phyloP scores from a whole-genome alignment of 768 basidiomycete genomes.

The Lactarius vividus region DNA sequence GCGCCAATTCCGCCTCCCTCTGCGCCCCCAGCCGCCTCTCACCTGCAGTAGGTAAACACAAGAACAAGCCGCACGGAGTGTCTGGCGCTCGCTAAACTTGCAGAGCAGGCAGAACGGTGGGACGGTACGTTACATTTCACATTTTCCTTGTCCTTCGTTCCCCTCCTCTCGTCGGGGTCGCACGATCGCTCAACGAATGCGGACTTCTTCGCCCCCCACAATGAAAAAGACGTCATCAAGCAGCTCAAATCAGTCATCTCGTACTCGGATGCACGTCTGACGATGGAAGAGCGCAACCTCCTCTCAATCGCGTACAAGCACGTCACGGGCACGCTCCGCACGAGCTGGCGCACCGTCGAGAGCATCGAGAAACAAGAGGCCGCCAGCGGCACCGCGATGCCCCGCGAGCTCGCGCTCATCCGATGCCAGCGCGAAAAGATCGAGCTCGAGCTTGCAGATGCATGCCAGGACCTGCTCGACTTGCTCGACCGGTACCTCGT shows the following conservation, averaged over 20 bases:
- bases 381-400: slow-evolving; percentile 43
- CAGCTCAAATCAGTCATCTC: slow-evolving; percentile 76
- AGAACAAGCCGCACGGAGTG: slow-evolving; percentile 35
- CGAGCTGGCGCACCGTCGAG: slow-evolving; percentile 81
- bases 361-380: slow-evolving; percentile 66
- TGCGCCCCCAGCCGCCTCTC: background rate
- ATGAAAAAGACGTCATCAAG: slow-evolving; percentile 60
- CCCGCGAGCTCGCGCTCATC: slow-evolving; percentile 63
- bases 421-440: slow-evolving; percentile 71
- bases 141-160: too few species aligned
- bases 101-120: slow-evolving; percentile 86
- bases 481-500: slow-evolving; percentile 60
- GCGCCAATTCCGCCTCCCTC: slow-evolving; percentile 2
- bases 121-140: slow-evolving; percentile 76
- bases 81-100: slow-evolving; percentile 71
- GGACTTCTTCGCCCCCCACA: too few species aligned
- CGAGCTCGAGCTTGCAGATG: slow-evolving; percentile 70
- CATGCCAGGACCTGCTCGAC: slow-evolving; percentile 76
- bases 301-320: slow-evolving; percentile 92
- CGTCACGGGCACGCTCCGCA: slow-evolving; percentile 76
- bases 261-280: slow-evolving; percentile 63
- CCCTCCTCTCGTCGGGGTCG: background rate
- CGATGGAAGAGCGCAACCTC: slow-evolving; percentile 84
- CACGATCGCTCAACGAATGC: background rate
- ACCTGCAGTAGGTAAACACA: slow-evolving; percentile 26